Conservation (phyloP, 2,329 filamentous ascomycete species). For the Macrophomina phaseolina region DNA sequence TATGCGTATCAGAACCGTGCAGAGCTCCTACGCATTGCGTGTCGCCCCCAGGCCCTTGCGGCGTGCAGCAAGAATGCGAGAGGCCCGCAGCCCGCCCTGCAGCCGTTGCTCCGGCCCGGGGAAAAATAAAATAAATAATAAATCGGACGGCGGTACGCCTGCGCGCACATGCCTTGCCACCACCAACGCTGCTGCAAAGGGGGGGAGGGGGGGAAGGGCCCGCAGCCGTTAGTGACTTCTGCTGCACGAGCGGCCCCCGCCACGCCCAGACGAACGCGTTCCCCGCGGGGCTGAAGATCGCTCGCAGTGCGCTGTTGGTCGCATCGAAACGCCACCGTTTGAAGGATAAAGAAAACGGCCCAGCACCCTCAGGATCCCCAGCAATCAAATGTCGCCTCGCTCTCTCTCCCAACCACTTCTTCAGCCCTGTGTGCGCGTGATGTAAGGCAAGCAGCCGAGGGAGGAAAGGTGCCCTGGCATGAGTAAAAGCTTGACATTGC, state of each 20-base stretch:
- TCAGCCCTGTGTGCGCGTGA: not conserved
- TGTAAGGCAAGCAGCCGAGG: slow-evolving; percentile 6
- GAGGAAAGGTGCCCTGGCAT: slow-evolving; percentile 14
- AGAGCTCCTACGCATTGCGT: slow-evolving; percentile 23
- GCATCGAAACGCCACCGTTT: slow-evolving; percentile 1
- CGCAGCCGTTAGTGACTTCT: not conserved
- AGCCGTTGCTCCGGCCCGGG: not conserved
- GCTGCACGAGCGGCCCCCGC: slow-evolving; percentile 14
- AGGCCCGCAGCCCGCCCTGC: slow-evolving; percentile 15
- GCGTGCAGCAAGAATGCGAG: slow-evolving; percentile 19
- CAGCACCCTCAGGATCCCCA: not conserved
- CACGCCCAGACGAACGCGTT: not conserved
- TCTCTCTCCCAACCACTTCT: not conserved
- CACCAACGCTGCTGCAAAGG: not conserved
- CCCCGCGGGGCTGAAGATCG: slow-evolving; percentile 20
- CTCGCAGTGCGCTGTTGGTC: slow-evolving; percentile 9
- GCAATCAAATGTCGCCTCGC: not conserved
- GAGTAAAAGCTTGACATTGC: slow-evolving; percentile 16
- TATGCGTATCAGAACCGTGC: slow-evolving; percentile 16
- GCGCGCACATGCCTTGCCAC: not conserved
- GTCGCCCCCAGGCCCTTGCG: slow-evolving; percentile 22
- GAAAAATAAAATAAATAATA: not conserved
- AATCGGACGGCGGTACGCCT: not conserved
- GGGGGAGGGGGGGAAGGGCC: not conserved
- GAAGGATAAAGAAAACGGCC: not conserved